phyloP scores from a whole-genome alignment of 140 eudicot genomes.

The Senecio squalidus region DNA sequence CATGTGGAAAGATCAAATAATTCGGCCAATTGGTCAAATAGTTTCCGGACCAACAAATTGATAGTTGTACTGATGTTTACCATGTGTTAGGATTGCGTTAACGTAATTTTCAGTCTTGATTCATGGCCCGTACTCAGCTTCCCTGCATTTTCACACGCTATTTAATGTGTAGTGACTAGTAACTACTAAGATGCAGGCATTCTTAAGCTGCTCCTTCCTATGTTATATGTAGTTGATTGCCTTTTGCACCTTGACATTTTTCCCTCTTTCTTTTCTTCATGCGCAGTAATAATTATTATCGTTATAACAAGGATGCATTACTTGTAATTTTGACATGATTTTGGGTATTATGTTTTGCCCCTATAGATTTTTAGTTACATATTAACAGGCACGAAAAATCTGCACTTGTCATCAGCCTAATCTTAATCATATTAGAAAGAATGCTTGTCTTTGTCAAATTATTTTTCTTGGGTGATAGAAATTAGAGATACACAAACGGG shows the following conservation, averaged over 20 bases:
- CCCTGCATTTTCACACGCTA: neutral
- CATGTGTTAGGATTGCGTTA: slow-evolving; percentile 14
- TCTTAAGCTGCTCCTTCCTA: neutral
- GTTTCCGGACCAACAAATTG: slow-evolving; percentile 26
- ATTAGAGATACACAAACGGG: too few relatives aligned
- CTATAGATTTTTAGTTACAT: too few relatives aligned
- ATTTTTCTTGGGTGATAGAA: too few relatives aligned
- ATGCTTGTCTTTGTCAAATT: too few relatives aligned
- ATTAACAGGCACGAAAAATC: too few relatives aligned
- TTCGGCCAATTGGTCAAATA: slow-evolving; percentile 21
- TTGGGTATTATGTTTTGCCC: too few relatives aligned
- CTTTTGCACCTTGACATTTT: slow-evolving; percentile 1
- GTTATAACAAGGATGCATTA: neutral
- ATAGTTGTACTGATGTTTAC: slow-evolving; percentile 1
- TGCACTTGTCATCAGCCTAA: too few relatives aligned
- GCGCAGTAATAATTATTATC: too few relatives aligned
- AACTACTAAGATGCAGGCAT: slow-evolving; percentile 8
- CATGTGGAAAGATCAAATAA: slow-evolving; percentile 31
- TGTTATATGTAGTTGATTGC: slow-evolving; percentile 4
- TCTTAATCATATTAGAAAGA: too few relatives aligned
- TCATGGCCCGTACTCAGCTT: neutral
- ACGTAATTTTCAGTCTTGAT: neutral
- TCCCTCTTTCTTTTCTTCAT: neutral
- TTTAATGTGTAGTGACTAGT: neutral
- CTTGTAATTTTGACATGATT: neutral